Base-by-base conservation (phyloP, 1,284 basidiomycete genomes). In the Flammula alnicola region DNA sequence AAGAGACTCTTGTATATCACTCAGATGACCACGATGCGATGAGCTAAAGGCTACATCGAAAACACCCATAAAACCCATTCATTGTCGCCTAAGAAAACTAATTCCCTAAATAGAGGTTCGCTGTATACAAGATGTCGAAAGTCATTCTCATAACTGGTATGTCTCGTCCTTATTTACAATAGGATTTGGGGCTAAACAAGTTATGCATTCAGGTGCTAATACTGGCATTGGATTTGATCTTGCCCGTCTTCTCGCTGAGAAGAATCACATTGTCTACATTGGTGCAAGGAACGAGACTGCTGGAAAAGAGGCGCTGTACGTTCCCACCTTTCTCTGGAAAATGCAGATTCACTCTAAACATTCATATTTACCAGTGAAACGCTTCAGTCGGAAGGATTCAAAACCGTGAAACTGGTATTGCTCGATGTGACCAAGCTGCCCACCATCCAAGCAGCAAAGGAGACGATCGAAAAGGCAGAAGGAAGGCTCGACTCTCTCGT, bases 401-500 rank as follows among this genome's bases (percentile, higher is more conserved):
- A 41, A 16, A 52, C 27, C 12, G 56, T 60, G 16, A 55, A 58
- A 44, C 55, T 48, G 14, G 43, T 60, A 16, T 17, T 45, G 12
- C 35, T 60, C 22, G 56, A 60, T 20, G 44, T 60, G n/a, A 55
- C 67, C 1, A 65, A 71, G 32, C 19, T 59, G 22, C 56, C 58
- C 2, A 67, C 71, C 3, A 65, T 76, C 27, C 49, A 62, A 29
- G 59, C 68, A 35, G 70, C 74, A 14, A 65, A 64, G 37, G 61
- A 66, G 1, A 46, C 59, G 23, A 73, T 78, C 30, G 64, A 74
- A 50, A 65, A 71, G 20, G 68, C 62, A 0, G 71, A 76, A 51
- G 76, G 76, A 1, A 66, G 60, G 12, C 59, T 80, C 22, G 74
- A 80, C 56, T 71, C 77, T 5, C 64, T 80, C 14, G 74, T 80